Base-by-base conservation (phyloP, 2,329 filamentous ascomycete genomes). In the Clonostachys sp. region DNA sequence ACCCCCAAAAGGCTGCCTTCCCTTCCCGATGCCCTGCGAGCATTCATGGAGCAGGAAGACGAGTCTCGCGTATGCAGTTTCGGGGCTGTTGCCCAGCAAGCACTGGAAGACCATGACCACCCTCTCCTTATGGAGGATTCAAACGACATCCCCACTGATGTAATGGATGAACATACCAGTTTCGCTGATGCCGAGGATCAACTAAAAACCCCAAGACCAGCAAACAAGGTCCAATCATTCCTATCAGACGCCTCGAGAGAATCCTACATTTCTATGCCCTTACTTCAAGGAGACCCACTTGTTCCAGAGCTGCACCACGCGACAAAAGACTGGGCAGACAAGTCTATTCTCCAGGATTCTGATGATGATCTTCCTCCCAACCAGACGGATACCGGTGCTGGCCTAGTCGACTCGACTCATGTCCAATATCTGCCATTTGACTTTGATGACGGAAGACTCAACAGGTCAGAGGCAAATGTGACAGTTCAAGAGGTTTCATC, bases 251-350 rank as follows among this genome's bases (percentile, higher is more conserved):
- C 78, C 48, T 91, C 89, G 0, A 77, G 81, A 30, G 83, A 85
- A 44, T 92, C 88, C 0, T 91, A 90, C 60, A 85, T 81, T 38
- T 91, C 88, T 0, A 83, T 85, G 34, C 89, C 90, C 5, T 74
- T 94, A 8, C 75, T 95, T 12, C 86, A 92, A 51, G 80, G 87
- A 44, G 78, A 4, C 60, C 76, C 33, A 75, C 73, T 1, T 10
- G 24, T 30, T 4, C 24, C 24, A 9, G 24, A 30, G 24, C 24
- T 30, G 24, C 24, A 30, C 48, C 65, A 62, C 36, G 56, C 59
- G 24, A 67, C 67, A 12, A 63, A 61, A 7, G 71, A 75, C 49
- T 84, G 80, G 81, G 74, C 73, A 10, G 66, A 80, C 38, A 73
- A 68, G 40, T 84, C 81, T 0, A 61, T 83, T 30, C 66, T 83